A percentile compares a stretch with the other conserved stretches of the same genome.
These are phyloP conservation scores for Penicillium verrucosum DNA, from an alignment of 2,329 filamentous ascomycete genomes.

Conservation along the genomic window DNA sequence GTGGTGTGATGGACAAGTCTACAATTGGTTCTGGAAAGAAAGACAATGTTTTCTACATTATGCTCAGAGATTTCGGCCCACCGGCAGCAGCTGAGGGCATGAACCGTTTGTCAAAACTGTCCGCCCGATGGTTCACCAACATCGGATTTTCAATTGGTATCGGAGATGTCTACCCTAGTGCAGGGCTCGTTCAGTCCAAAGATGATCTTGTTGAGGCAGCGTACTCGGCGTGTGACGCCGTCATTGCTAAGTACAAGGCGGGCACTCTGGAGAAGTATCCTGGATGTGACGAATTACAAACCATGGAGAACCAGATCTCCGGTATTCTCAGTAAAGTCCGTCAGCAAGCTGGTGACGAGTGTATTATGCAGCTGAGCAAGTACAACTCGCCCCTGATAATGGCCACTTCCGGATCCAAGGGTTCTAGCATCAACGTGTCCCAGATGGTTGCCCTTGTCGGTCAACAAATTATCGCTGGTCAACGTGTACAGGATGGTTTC, in stretches of 20 bases:
- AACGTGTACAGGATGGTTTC: slow-evolving; percentile 92
- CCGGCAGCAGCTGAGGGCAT: slow-evolving; percentile 85
- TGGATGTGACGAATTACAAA: slow-evolving; percentile 88
- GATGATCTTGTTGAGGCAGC: slow-evolving; percentile 71
- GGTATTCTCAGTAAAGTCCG: slow-evolving; percentile 90
- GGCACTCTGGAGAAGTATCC: slow-evolving; percentile 81
- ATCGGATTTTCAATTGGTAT: slow-evolving; percentile 96
- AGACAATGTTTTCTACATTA: slow-evolving; percentile 94
- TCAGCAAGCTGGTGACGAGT: slow-evolving; percentile 84
- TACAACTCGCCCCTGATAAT: slow-evolving; percentile 94
- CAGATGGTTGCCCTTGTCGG: slow-evolving; percentile 98
- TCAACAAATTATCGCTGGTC: slow-evolving; percentile 93
- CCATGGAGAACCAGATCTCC: slow-evolving; percentile 84
- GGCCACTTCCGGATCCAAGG: slow-evolving; percentile 96
- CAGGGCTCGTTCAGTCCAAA: slow-evolving; percentile 68
- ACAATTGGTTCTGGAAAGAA: slow-evolving; percentile 98
- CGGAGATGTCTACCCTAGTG: slow-evolving; percentile 84
- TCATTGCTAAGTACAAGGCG: slow-evolving; percentile 75
- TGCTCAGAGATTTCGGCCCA: slow-evolving; percentile 90
- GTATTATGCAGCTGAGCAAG: slow-evolving; percentile 82
- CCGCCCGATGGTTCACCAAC: slow-evolving; percentile 81
- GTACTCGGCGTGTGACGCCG: slow-evolving; percentile 75
- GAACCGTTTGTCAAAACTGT: slow-evolving; percentile 89
- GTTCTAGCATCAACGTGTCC: slow-evolving; percentile 95
- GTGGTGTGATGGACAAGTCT: slow-evolving; percentile 94